These are phyloP conservation scores for Astrephomene gubernaculifera DNA, from an alignment of 139 green algal genomes.

Conservation along the genomic window DNA sequence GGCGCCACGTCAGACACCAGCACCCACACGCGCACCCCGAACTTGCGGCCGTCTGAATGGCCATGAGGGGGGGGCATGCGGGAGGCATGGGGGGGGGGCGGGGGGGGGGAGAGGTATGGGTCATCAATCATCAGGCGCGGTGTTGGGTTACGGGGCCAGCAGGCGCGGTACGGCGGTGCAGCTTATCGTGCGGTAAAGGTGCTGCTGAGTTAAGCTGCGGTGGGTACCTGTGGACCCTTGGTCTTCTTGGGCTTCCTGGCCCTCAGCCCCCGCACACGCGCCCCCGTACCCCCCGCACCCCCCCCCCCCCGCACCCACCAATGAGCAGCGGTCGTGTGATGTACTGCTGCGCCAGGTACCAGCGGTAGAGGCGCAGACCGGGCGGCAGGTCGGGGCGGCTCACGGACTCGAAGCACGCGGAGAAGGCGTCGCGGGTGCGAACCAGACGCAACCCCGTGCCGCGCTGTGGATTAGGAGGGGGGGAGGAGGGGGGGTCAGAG, in stretches of 20 bases:
- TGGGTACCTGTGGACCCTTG: too few species aligned
- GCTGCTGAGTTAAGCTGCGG: too few species aligned
- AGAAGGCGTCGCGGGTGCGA: conserved; percentile 53
- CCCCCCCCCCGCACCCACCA: not conserved
- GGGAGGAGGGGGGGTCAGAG: not conserved
- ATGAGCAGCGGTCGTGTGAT: conserved; percentile 53
- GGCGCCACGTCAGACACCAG: conserved; percentile 61
- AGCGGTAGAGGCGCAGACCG: conserved; percentile 29
- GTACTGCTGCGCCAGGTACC: conserved; percentile 73
- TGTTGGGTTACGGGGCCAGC: too few species aligned
- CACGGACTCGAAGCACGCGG: conserved; percentile 67
- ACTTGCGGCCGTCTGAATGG: conserved; percentile 61
- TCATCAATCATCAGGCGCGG: not conserved
- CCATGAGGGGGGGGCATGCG: not conserved
- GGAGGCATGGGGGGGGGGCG: not conserved
- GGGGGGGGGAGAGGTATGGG: not conserved
- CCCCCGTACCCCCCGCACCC: too few species aligned
- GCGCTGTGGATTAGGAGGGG: conserved; percentile 38
- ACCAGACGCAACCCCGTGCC: conserved; percentile 67
- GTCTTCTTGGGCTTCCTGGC: too few species aligned
- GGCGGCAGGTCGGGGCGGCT: conserved; percentile 56
- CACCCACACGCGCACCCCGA: conserved; percentile 72
- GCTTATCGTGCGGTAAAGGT: too few species aligned
- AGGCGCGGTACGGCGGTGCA: too few species aligned
- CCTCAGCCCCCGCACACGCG: too few species aligned